Percentiles rank a stretch among this genome's conserved stretches.
phyloP scores from a whole-genome alignment of 352 stramenopile genomes.

The Phytophthora boehmeriae region DNA sequence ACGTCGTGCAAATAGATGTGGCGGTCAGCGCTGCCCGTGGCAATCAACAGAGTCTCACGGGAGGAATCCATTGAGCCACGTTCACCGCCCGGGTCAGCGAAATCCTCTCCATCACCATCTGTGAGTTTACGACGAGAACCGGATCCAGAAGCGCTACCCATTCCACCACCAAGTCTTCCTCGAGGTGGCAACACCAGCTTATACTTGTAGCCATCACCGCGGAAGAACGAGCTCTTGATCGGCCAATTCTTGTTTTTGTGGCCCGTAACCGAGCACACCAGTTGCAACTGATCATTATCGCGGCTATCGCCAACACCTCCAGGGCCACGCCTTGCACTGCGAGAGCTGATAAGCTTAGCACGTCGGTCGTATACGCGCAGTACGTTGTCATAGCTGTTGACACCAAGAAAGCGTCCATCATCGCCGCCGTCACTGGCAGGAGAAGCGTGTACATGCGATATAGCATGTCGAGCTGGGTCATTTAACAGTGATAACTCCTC shows the following conservation, averaged over 20 bases:
- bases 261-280: constrained; percentile 78
- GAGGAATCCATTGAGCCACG: constrained; percentile 49
- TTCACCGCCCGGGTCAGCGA: constrained; percentile 49
- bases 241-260: constrained; percentile 94
- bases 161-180: constrained; percentile 18
- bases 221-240: constrained; percentile 91
- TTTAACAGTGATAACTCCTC: constrained; percentile 83
- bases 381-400: constrained; percentile 92
- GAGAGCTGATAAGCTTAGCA: constrained; percentile 81
- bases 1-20: constrained; percentile 90
- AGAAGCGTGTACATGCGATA: constrained; percentile 85
- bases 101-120: constrained; percentile 81
- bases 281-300: constrained; percentile 78
- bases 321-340: constrained; percentile 30
- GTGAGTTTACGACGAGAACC: constrained; percentile 74
- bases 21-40: constrained; percentile 86
- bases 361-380: constrained; percentile 87
- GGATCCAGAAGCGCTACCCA: constrained; percentile 26
- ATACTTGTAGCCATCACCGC: constrained; percentile 87
- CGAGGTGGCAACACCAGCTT: constrained; percentile 69
- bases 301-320: constrained; percentile 39
- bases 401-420: constrained; percentile 81
- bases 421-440: constrained; percentile 70
- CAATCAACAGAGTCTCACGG: constrained; percentile 74
- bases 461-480: constrained; percentile 75